Base-by-base conservation (phyloP, 2,329 filamentous ascomycete species). In the Paraphoma chrysanthemicola region DNA sequence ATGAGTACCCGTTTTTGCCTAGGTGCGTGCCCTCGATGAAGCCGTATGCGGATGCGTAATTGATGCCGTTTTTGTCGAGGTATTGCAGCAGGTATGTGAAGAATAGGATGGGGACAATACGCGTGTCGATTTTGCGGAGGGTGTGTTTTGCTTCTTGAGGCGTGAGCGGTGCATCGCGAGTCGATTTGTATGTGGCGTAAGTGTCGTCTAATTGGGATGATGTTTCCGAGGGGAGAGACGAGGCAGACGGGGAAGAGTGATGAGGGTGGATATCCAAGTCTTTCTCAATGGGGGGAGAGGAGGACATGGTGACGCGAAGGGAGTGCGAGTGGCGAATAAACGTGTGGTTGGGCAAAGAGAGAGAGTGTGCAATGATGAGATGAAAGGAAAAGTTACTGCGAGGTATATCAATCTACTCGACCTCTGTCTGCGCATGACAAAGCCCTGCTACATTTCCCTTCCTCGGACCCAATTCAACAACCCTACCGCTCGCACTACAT, bases 41-140 rank as follows among this genome's bases (percentile, higher is more conserved):
- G 0, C 82, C 82, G 61, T 81, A 85, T 0, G 79, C 79, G 53
- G 78, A 80, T 7, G 82, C 81, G 67, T 84, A 85, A 62, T 82
- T 83, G 69, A 82, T 78, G 0, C 78, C 77, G 64, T 82, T 82
- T 70, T 80, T 80, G 55, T 80, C 77, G 4, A 80, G 69, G 54
- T 79, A 76, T 52, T 79, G 77, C 42, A 79, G 51, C 4, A 79
- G 63, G 57, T 79, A 75, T 10, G 60, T 72, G 54, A 75, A 67
- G 60, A 74, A 74, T 0, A 75, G 54, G 11, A 75, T 69, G 1
- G 72, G 71, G 3, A 74, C 67, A 12, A 75, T 69, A 10, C 67
- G 56, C 14, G 47, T 17, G 44, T 75, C 72, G 16, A 75, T 71
- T 46, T 74, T 75, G 36, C 67, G 59, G 8, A 75, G 56, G 0